Evolutionary conservation across 2,329 filamentous ascomycete genomes (phyloP).

Genomic region (Paecilomyces formosus): DNA sequence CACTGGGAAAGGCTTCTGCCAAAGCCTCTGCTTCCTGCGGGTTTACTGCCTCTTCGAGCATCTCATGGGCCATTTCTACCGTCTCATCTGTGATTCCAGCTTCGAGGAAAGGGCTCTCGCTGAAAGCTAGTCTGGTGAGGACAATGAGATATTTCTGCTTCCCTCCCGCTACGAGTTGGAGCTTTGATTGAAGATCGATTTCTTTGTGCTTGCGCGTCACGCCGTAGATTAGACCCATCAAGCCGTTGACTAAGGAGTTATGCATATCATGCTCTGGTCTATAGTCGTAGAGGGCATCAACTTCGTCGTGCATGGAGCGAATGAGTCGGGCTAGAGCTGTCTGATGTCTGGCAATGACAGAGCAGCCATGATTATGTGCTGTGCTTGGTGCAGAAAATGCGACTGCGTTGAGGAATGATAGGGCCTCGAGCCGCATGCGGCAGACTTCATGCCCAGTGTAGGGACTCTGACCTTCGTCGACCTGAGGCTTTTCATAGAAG

Average conservation of each 20-base stretch:
- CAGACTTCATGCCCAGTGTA: constrained; percentile 32
- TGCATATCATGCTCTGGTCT: constrained; percentile 40
- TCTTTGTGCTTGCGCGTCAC: constrained; percentile 55
- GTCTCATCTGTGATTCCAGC: constrained; percentile 68
- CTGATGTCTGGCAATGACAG: constrained; percentile 60
- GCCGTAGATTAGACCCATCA: constrained; percentile 55
- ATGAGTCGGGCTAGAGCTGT: constrained; percentile 68
- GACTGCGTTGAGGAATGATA: constrained; percentile 35
- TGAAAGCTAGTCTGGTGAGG: constrained; percentile 77
- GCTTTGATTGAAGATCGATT: constrained; percentile 63
- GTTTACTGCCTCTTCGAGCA: constrained; percentile 74
- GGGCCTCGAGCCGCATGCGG: constrained; percentile 36
- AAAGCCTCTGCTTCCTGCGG: constrained; percentile 67
- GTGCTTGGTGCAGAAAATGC: constrained; percentile 47
- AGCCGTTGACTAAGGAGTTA: constrained; percentile 49
- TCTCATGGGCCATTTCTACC: constrained; percentile 69
- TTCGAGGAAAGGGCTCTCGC: constrained; percentile 71
- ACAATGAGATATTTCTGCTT: constrained; percentile 76
- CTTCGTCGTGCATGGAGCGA: constrained; percentile 64
- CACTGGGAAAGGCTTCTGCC: constrained; percentile 37
- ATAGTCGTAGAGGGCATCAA: constrained; percentile 53
- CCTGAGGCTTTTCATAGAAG: constrained; percentile 46
- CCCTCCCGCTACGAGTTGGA: constrained; percentile 62
- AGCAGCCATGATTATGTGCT: constrained; percentile 50
- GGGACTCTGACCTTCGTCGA: constrained; percentile 35